phyloP scores from a whole-genome alignment of 2,329 filamentous ascomycete genomes.

The Botrytis medusae region DNA sequence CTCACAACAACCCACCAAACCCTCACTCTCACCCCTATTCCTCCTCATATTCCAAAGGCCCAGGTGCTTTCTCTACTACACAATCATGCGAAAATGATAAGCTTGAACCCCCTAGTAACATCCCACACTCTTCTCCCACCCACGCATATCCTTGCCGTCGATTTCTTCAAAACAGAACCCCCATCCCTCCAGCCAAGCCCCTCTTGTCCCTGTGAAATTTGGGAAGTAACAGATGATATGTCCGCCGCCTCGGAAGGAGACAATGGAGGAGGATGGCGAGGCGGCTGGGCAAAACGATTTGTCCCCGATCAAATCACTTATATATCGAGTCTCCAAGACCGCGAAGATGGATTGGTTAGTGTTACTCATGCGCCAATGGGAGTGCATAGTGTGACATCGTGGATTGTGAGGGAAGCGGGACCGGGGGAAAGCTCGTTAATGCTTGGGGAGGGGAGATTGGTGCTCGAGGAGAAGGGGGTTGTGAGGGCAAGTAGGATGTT shows the following conservation, averaged over 20 bases:
- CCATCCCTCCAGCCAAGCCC: conserved; percentile 59
- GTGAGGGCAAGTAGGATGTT: conserved; percentile 76
- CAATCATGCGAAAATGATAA: conserved; percentile 77
- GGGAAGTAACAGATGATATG: conserved; percentile 39
- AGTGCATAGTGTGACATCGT: conserved; percentile 59
- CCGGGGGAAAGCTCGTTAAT: conserved; percentile 39
- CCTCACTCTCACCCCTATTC: conserved; percentile 66
- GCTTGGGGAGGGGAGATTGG: conserved; percentile 67
- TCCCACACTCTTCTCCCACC: conserved; percentile 65
- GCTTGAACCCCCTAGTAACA: conserved; percentile 78
- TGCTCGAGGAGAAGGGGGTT: conserved; percentile 77
- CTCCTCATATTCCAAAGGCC: conserved; percentile 62
- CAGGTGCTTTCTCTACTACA: conserved; percentile 72
- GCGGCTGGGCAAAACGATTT: conserved; percentile 57
- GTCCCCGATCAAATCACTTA: conserved; percentile 35
- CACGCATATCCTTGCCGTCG: not conserved
- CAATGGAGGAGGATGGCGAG: conserved; percentile 75
- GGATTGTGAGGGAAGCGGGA: conserved; percentile 65
- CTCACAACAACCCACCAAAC: conserved; percentile 33
- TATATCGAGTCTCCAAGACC: conserved; percentile 30
- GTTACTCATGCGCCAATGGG: conserved; percentile 40
- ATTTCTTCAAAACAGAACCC: conserved; percentile 45
- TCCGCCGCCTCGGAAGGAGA: conserved; percentile 43
- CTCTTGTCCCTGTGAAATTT: conserved; percentile 28
- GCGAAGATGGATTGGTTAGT: conserved; percentile 30